Percentiles rank a stretch among this genome's conserved stretches.
Evolutionary conservation across 192 early-diverging fungal species (phyloP).

Genomic region (Coemansia sp.): DNA sequence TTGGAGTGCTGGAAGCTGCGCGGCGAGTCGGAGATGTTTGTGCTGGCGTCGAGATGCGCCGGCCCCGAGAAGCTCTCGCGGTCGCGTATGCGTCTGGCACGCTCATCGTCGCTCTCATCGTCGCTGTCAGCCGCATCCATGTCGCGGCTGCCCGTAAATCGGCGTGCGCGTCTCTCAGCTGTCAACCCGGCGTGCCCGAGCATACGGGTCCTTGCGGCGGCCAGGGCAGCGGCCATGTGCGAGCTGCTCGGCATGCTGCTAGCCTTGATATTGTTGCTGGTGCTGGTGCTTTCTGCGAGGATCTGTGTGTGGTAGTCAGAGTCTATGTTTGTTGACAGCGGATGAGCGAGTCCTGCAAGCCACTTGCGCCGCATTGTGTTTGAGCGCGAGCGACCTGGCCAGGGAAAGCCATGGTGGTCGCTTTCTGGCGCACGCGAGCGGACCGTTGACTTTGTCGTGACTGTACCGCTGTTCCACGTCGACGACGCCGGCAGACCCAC

Average conservation of each 20-base stretch:
- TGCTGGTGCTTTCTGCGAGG: slow-evolving; percentile 3
- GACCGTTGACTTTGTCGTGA: slow-evolving; percentile 7
- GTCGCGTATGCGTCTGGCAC: too few species aligned
- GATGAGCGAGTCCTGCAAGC: slow-evolving; percentile 37
- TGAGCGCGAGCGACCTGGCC: not conserved
- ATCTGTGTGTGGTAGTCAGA: slow-evolving; percentile 16
- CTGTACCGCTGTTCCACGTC: slow-evolving; percentile 43
- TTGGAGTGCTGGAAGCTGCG: slow-evolving; percentile 14
- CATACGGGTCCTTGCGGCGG: too few species aligned
- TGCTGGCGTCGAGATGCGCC: slow-evolving; percentile 36
- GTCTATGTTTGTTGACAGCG: slow-evolving; percentile 24
- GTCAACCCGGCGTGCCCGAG: too few species aligned
- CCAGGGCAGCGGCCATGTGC: too few species aligned
- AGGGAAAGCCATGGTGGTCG: too few species aligned
- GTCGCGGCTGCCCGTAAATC: too few species aligned
- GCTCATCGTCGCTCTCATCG: too few species aligned
- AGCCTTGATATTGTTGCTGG: slow-evolving; percentile 3
- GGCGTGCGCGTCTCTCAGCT: too few species aligned
- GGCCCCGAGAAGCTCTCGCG: slow-evolving; percentile 50
- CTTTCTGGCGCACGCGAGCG: not conserved
- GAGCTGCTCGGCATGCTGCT: too few species aligned
- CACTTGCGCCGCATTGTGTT: slow-evolving; percentile 21
- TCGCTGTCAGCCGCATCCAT: too few species aligned
- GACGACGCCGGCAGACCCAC: slow-evolving; percentile 20
- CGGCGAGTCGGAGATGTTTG: slow-evolving; percentile 34